A percentile compares a stretch with the other conserved stretches of the same genome.
These are phyloP conservation scores for Endoconidiophora laricicola DNA, from an alignment of 2,329 filamentous ascomycete genomes.

Conservation along the genomic window DNA sequence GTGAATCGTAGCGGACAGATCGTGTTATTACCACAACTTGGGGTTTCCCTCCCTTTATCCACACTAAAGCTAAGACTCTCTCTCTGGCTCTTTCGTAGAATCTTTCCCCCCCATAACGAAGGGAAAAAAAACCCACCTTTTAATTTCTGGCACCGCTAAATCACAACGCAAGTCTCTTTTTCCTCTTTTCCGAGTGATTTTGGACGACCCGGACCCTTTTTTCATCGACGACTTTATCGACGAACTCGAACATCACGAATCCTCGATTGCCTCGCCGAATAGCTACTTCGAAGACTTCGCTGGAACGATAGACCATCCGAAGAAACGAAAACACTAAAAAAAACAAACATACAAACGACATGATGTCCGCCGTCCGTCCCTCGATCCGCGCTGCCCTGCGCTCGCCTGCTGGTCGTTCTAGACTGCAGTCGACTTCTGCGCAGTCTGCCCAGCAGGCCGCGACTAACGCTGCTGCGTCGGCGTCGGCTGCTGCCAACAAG, in stretches of 20 bases:
- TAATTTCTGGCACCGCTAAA: neutral
- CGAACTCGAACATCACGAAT: neutral
- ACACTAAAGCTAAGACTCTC: too few species aligned
- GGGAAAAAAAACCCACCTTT: conserved; percentile 1
- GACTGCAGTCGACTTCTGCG: conserved; percentile 43
- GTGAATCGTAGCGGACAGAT: too few species aligned
- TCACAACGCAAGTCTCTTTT: neutral
- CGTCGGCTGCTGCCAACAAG: conserved; percentile 25
- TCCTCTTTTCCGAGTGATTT: neutral
- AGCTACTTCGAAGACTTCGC: neutral
- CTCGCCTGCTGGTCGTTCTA: conserved; percentile 30
- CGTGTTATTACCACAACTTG: too few species aligned
- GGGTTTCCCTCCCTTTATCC: too few species aligned
- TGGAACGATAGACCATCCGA: neutral
- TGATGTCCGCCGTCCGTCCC: conserved; percentile 18
- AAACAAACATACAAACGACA: conserved; percentile 10
- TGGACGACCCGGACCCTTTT: neutral
- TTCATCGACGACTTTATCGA: conserved; percentile 1
- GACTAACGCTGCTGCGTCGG: conserved; percentile 13
- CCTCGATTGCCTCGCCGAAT: neutral
- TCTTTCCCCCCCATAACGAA: neutral
- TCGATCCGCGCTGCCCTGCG: conserved; percentile 26
- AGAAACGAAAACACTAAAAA: conserved; percentile 5
- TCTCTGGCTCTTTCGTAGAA: too few species aligned
- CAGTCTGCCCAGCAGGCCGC: conserved; percentile 15